These are phyloP conservation scores for Dendrobium huoshanense DNA, from an alignment of 106 monocot genomes.

Conservation along the genomic window DNA sequence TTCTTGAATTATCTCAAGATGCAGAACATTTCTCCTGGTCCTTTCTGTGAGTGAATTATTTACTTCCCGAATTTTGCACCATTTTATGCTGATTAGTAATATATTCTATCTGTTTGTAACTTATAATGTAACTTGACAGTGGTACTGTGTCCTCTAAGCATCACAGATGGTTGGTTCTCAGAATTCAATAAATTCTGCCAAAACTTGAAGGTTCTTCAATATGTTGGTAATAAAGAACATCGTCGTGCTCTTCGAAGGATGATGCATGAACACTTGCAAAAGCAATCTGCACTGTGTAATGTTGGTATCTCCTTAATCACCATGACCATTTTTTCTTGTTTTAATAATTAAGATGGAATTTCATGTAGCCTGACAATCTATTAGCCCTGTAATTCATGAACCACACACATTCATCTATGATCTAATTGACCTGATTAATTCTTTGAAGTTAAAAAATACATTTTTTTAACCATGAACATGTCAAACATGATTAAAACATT, in stretches of 20 bases:
- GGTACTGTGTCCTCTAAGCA: conserved; percentile 88
- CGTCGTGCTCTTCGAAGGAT: conserved; percentile 44
- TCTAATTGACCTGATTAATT: neutral
- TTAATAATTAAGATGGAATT: neutral
- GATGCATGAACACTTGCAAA: conserved; percentile 52
- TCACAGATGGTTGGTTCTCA: conserved; percentile 77
- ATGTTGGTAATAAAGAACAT: conserved; percentile 72
- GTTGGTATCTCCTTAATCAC: conserved; percentile 16
- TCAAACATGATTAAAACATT: neutral
- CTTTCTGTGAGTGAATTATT: conserved; percentile 60
- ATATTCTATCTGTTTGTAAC: neutral
- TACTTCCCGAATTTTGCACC: neutral
- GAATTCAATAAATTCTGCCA: conserved; percentile 84
- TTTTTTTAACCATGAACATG: neutral
- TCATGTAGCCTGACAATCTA: neutral
- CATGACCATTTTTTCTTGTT: neutral
- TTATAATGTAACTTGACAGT: conserved; percentile 43
- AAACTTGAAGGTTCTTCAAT: conserved; percentile 53
- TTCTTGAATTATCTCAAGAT: conserved; percentile 86
- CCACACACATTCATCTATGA: neutral
- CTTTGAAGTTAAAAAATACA: neutral
- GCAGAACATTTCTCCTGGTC: conserved; percentile 41
- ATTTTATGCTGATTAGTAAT: neutral
- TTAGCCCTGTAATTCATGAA: neutral
- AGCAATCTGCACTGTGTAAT: conserved; percentile 23